Evolutionary conservation across 2,329 filamentous ascomycete genomes (phyloP).

Genomic region (Cytospora mali): DNA sequence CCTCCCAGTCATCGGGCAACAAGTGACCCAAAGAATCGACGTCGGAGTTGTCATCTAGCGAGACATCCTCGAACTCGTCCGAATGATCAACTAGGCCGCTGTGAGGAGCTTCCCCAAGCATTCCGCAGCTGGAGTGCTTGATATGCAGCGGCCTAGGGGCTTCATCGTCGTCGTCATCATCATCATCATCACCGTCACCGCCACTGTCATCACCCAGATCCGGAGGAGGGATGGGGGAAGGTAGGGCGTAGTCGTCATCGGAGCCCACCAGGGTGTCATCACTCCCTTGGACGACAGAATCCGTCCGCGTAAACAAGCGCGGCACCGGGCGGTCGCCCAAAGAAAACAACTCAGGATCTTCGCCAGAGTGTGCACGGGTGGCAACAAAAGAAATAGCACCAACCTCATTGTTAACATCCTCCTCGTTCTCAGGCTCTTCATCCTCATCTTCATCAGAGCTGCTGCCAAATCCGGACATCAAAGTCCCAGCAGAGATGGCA

Average conservation of each 20-base stretch:
- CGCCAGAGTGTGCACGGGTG: slow-evolving; percentile 31
- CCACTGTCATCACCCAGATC: slow-evolving; percentile 8
- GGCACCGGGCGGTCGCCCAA: slow-evolving; percentile 17
- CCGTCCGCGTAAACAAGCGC: slow-evolving; percentile 16
- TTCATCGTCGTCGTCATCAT: slow-evolving; percentile 13
- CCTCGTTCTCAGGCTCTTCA: slow-evolving; percentile 83
- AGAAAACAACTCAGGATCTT: slow-evolving; percentile 20
- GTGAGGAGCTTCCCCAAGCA: background rate
- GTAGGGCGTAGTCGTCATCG: background rate
- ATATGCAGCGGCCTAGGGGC: slow-evolving; percentile 3
- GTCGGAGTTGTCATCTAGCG: slow-evolving; percentile 22
- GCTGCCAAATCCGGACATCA: slow-evolving; percentile 90
- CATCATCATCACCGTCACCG: slow-evolving; percentile 12
- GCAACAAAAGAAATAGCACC: slow-evolving; percentile 40
- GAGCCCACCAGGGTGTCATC: slow-evolving; percentile 13
- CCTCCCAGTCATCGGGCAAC: slow-evolving; percentile 26
- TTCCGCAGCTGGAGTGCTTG: background rate
- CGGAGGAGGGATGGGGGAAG: background rate
- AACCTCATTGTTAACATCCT: slow-evolving; percentile 71
- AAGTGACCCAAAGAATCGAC: slow-evolving; percentile 13
- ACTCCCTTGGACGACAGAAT: slow-evolving; percentile 10
- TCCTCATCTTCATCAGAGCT: slow-evolving; percentile 96
- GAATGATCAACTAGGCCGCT: slow-evolving; percentile 6
- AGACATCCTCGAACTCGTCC: slow-evolving; percentile 26
- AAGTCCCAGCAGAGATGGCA: slow-evolving; percentile 70